Evolutionary conservation across 2,329 filamentous ascomycete genomes (phyloP).

Genomic region (Hypocrella siamensis): DNA sequence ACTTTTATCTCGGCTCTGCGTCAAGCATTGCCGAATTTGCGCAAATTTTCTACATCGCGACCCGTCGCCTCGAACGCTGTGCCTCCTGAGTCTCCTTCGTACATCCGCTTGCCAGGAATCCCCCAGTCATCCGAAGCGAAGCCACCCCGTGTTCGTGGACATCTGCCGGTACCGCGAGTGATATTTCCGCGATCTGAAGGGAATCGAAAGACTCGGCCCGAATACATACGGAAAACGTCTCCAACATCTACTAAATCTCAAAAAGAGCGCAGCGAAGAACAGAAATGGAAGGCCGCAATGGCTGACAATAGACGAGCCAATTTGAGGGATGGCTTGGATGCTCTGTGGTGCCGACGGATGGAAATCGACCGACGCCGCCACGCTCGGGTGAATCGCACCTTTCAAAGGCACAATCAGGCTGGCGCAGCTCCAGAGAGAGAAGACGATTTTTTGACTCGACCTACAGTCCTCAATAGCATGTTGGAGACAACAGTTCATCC

Average conservation of each 20-base stretch:
- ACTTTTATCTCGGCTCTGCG: conserved; percentile 12
- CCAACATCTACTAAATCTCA: conserved; percentile 31
- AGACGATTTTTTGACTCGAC: conserved; percentile 62
- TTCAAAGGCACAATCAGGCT: conserved; percentile 27
- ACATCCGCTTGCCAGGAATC: conserved; percentile 65
- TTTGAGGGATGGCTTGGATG: conserved; percentile 52
- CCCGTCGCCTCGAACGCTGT: conserved; percentile 36
- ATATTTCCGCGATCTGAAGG: conserved; percentile 50
- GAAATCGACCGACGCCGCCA: conserved; percentile 18
- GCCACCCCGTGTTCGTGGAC: conserved; percentile 47
- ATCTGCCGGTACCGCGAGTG: conserved; percentile 67
- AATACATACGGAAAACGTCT: conserved; percentile 46
- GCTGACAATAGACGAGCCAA: conserved; percentile 57
- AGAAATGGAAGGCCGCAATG: conserved; percentile 57
- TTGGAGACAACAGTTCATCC: conserved; percentile 34
- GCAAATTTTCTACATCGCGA: conserved; percentile 18
- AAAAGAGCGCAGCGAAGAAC: conserved; percentile 18
- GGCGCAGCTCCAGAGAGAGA: conserved; percentile 51
- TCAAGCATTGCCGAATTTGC: conserved; percentile 11
- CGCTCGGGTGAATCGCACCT: conserved; percentile 27
- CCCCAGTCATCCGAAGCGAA: conserved; percentile 48
- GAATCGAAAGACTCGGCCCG: conserved; percentile 41
- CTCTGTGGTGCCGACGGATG: conserved; percentile 53
- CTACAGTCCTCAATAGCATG: conserved; percentile 40
- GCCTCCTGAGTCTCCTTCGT: conserved; percentile 75